phyloP scores from a whole-genome alignment of 2,329 filamentous ascomycete species.

The Pestalotiopsis fici region DNA sequence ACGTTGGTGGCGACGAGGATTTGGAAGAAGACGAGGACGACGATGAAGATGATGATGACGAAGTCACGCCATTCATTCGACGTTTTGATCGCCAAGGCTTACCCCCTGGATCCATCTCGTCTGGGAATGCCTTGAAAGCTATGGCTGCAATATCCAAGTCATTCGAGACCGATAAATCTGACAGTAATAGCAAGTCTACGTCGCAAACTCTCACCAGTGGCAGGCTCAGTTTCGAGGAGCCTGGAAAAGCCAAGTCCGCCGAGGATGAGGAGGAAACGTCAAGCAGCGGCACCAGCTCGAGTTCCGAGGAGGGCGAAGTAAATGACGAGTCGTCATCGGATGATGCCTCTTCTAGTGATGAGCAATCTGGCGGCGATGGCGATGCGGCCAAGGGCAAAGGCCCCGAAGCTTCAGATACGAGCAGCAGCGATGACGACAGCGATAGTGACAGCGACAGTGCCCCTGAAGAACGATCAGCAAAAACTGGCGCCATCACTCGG shows the following conservation, averaged over 20 bases:
- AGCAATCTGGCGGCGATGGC: background rate
- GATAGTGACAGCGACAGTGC: conserved; percentile 24
- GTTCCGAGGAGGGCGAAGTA: conserved; percentile 22
- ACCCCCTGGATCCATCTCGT: conserved; percentile 38
- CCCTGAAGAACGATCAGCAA: conserved; percentile 20
- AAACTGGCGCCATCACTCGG: background rate
- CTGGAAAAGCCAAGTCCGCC: conserved; percentile 6
- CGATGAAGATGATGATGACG: conserved; percentile 27
- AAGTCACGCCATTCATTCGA: conserved; percentile 26
- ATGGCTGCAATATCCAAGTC: conserved; percentile 34
- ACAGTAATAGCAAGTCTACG: conserved; percentile 24
- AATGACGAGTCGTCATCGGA: conserved; percentile 1
- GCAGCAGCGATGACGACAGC: conserved; percentile 17
- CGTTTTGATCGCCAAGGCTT: conserved; percentile 38
- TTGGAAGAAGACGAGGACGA: conserved; percentile 24
- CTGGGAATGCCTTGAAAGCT: conserved; percentile 32
- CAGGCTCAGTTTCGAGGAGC: conserved; percentile 18
- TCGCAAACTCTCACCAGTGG: conserved; percentile 16
- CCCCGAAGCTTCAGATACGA: background rate
- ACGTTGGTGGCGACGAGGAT: conserved; percentile 16
- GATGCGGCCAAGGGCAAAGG: background rate
- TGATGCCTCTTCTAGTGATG: conserved; percentile 19
- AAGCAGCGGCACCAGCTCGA: conserved; percentile 24
- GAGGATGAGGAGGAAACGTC: conserved; percentile 21
- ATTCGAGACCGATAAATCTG: conserved; percentile 23